A percentile compares a stretch with the other conserved stretches of the same genome.
These are phyloP conservation scores for Cystobasidiopsis lactophilus DNA, from an alignment of 768 basidiomycete species.

Conservation along the genomic window DNA sequence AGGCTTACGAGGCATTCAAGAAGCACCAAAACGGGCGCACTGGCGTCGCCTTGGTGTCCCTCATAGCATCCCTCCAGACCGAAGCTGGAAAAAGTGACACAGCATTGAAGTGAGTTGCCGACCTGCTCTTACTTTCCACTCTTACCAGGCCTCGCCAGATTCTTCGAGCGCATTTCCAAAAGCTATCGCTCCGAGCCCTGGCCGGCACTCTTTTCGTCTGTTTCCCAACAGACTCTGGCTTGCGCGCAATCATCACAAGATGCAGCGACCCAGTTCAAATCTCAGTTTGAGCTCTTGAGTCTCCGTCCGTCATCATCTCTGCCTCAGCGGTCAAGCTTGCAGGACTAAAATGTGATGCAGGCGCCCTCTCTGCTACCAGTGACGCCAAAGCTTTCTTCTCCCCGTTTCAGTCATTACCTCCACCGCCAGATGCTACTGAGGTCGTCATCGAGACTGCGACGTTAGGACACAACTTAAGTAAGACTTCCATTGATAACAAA, in stretches of 20 bases:
- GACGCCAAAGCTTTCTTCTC: no score
- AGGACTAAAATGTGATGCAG: no score
- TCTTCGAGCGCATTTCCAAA: slow-evolving; percentile 77
- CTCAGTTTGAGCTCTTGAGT: slow-evolving; percentile 65
- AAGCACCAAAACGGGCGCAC: slow-evolving; percentile 40
- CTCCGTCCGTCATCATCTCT: slow-evolving; percentile 33
- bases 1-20: slow-evolving; percentile 84
- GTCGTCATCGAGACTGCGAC: no score
- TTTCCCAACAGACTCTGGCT: slow-evolving; percentile 57
- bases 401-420: no score
- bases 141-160: slow-evolving; percentile 30
- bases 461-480: no score
- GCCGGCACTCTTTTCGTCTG: slow-evolving; percentile 46
- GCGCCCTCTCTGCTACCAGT: no score
- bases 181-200: slow-evolving; percentile 72
- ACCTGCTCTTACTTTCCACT: neutral
- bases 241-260: slow-evolving; percentile 60
- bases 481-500: no score
- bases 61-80: slow-evolving; percentile 70
- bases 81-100: slow-evolving; percentile 60
- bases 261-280: slow-evolving; percentile 46
- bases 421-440: no score
- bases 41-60: slow-evolving; percentile 72
- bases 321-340: no score
- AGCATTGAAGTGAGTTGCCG: slow-evolving; percentile 48